Conservation (phyloP, 2,329 filamentous ascomycete species). For the Penicillium sclerotigenum region DNA sequence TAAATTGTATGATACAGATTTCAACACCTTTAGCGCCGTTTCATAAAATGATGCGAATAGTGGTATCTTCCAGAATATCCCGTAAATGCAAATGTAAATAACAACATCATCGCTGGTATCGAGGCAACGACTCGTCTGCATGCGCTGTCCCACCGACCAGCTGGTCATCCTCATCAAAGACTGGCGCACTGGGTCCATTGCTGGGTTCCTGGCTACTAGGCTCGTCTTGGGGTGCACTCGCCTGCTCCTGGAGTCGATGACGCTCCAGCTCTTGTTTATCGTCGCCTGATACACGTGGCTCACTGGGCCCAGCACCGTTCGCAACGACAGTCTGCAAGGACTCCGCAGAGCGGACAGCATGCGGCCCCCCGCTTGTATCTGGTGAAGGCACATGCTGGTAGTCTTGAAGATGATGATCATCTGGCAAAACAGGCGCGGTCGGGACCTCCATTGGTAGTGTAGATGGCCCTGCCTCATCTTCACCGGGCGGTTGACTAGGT, state of each 20-base stretch:
- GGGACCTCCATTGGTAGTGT: conserved; percentile 37
- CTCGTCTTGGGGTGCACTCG: conserved; percentile 55
- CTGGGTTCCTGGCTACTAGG: conserved; percentile 12
- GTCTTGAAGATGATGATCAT: conserved; percentile 55
- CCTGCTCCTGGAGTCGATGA: conserved; percentile 60
- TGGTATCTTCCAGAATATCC: conserved; percentile 36
- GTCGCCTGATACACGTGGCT: conserved; percentile 46
- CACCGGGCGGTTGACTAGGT: conserved; percentile 70
- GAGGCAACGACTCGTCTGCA: conserved; percentile 42
- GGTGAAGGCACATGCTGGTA: conserved; percentile 31
- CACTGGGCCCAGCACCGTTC: conserved; percentile 40
- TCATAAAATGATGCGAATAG: conserved; percentile 23
- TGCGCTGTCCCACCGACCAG: conserved; percentile 38
- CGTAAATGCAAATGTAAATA: conserved; percentile 32
- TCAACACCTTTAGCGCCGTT: conserved; percentile 15
- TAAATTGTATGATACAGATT: conserved; percentile 20
- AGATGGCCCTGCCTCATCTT: conserved; percentile 47
- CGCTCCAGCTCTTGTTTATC: conserved; percentile 79
- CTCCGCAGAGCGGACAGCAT: conserved; percentile 28
- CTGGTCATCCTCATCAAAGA: conserved; percentile 56
- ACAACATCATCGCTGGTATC: conserved; percentile 41
- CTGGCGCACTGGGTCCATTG: conserved; percentile 55
- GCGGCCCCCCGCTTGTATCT: conserved; percentile 18
- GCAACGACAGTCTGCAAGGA: conserved; percentile 32
- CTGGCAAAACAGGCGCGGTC: conserved; percentile 44